Base-by-base conservation (phyloP, 2,329 filamentous ascomycete genomes). In the Dothistroma pini region DNA sequence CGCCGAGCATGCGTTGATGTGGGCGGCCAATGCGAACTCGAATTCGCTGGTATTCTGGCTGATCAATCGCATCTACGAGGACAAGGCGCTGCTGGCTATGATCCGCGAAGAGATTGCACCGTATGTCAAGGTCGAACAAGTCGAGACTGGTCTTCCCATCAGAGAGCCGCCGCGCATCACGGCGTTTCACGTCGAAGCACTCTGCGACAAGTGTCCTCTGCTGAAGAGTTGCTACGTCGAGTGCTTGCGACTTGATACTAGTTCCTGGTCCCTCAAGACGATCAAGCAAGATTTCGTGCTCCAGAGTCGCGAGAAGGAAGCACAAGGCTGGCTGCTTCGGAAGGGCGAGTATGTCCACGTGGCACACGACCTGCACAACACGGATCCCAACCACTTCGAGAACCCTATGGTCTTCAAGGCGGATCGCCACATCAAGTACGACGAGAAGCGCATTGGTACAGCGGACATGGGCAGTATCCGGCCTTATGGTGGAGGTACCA, bases 1-100 rank as follows among this genome's bases (percentile, higher is more conserved):
- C 1, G 54, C 66, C 11, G 80, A 84, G 58, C 68, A 81, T n/a
- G 76, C 76, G n/a, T 68, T 85, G 8, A 70, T 84, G 25, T 86
- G 83, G 83, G 81, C 81, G 10, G 74, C 82, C 68, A 81, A 83
- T 64, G 80, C 79, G 16, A 84, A 85, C 64, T 76, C 80, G 5
- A 80, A 80, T 55, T 76, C 78, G 4, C 70, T 85, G 9, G 67
- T 76, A 16, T 76, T 76, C 57, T 78, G 75, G 76, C 70, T 78
- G 62, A 58, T 75, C 22, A 68, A 71, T 44, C 70, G 71, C 31
- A 74, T 77, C 52, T 75, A 75, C 58, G 65, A 69, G 4, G 72
- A 75, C 60, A 62, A 63, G 11, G 62, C 58, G 1, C 62, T 75
- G 19, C 65, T 74, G 12, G 68, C 68, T 3, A 68, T 67, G 58